Evolutionary conservation across 2,329 filamentous ascomycete species (phyloP), one percentile per base, ranked within the genome.

Genomic region (Coniochaeta pulveracea): DNA sequence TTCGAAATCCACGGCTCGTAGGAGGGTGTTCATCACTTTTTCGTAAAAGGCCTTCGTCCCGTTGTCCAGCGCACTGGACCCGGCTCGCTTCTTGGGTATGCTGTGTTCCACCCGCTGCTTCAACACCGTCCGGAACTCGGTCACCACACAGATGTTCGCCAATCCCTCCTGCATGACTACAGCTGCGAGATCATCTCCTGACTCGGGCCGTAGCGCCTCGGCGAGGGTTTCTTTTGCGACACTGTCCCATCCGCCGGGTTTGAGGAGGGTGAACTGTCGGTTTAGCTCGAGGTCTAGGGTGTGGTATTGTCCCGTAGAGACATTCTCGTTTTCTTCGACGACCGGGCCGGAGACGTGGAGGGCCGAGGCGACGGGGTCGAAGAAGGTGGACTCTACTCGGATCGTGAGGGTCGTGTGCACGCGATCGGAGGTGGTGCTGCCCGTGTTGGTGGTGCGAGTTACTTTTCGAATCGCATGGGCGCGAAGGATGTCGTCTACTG

Each of bases 111-210:
- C 63, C 18, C 68, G 60, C 48, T 82, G 76, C 44, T 83, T 79
- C 36, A 86, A 57, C 18, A 89, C 69, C 4, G 83, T 89, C 45
- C 85, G 80, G 53, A 80, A 78, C 49, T 85, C 77, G 3, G 81
- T 88, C 35, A 91, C 81, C 15, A 88, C 66, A 54, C 83, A 89
- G 42, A 91, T 82, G 53, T 88, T 85, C 37, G 85, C 82, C 11
- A 83, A 56, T 11, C 83, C 82, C 48, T 96, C 89, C 47, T 93
- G 84, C 81, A 98, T 89, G 16, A 96, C 83, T 1, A 96, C 80
- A 0, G 91, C 89, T 35, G 86, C 85, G 12, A 93, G 70, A 40
- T 89, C 81, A 1, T 85, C 86, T 40, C 82, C 77, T 48, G 80
- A 78, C 43, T 85, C 80, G 44, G 83, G 76, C 46, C 84, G 78